Evolutionary conservation across 2,329 filamentous ascomycete species (phyloP).

Genomic region (Curvularia spicifera): DNA sequence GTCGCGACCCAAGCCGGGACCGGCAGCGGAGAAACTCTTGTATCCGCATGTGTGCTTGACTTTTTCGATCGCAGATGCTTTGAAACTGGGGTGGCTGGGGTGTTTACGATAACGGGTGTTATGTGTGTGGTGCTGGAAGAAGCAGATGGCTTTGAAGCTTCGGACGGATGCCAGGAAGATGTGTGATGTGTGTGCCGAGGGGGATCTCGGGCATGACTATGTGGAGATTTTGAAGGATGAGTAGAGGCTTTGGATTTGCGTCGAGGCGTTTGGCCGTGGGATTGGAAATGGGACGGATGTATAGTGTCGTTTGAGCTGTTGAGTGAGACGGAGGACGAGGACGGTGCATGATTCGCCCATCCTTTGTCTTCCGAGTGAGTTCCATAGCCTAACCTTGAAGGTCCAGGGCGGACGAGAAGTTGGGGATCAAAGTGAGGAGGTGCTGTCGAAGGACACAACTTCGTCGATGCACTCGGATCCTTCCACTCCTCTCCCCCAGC

Average conservation of each 20-base stretch:
- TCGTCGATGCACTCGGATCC: constrained; percentile 2
- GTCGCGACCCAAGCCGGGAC: constrained; percentile 16
- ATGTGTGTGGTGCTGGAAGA: constrained; percentile 6
- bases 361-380: constrained; percentile 14
- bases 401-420: not conserved
- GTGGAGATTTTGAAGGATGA: constrained; percentile 5
- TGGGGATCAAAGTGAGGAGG: not conserved
- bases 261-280: constrained; percentile 1
- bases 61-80: not conserved
- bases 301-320: constrained; percentile 22
- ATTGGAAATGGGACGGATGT: constrained; percentile 19
- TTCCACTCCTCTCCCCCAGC: constrained; percentile 7
- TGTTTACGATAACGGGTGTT: constrained; percentile 14
- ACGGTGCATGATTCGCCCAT: constrained; percentile 10
- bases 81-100: not conserved
- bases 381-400: not conserved
- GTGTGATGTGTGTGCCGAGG: not conserved
- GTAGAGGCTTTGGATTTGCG: constrained; percentile 7
- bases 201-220: constrained; percentile 5
- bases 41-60: not conserved
- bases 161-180: not conserved
- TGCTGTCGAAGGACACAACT: constrained; percentile 1
- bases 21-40: not conserved
- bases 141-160: not conserved
- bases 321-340: constrained; percentile 14